Evolutionary conservation across 257 asterid species (phyloP).

Genomic region (Solanum microdontum): DNA sequence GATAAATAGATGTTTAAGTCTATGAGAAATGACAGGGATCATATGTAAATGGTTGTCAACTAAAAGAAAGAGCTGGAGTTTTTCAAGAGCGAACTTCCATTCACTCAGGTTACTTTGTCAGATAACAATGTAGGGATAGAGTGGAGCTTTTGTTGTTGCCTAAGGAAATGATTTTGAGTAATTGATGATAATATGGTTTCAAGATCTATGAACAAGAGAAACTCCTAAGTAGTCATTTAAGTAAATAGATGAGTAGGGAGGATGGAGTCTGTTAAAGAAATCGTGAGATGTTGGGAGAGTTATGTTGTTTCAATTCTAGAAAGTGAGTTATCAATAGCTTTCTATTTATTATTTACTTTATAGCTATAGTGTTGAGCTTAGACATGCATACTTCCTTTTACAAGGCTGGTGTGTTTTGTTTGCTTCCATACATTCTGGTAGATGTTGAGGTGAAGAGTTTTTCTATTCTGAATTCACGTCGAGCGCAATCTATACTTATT

Average conservation of each 20-base stretch:
- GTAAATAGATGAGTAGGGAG: not conserved
- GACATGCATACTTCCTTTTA: not conserved
- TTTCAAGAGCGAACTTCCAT: not conserved
- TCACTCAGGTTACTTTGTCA: not conserved
- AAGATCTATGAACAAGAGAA: not conserved
- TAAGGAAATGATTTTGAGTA: not conserved
- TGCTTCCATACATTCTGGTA: not conserved
- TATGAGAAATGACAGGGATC: not conserved
- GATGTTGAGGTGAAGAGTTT: not conserved
- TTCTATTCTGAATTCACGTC: not conserved
- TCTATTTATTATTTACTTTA: not conserved
- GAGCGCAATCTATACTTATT: not conserved
- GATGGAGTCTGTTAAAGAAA: not conserved
- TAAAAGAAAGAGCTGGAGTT: not conserved
- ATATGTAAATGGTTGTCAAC: not conserved
- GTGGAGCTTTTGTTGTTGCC: not conserved
- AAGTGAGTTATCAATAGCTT: not conserved
- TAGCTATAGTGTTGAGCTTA: not conserved
- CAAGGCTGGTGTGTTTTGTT: not conserved
- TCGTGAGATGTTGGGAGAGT: not conserved
- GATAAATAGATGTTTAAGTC: not conserved
- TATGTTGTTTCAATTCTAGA: not conserved
- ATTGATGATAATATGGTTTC: not conserved
- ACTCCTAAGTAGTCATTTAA: no score
- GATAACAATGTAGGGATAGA: not conserved